Evolutionary conservation across 1,139 yeast species (phyloP), one percentile per base, ranked within the genome.

Genomic region (Geotrichum europaeum): DNA sequence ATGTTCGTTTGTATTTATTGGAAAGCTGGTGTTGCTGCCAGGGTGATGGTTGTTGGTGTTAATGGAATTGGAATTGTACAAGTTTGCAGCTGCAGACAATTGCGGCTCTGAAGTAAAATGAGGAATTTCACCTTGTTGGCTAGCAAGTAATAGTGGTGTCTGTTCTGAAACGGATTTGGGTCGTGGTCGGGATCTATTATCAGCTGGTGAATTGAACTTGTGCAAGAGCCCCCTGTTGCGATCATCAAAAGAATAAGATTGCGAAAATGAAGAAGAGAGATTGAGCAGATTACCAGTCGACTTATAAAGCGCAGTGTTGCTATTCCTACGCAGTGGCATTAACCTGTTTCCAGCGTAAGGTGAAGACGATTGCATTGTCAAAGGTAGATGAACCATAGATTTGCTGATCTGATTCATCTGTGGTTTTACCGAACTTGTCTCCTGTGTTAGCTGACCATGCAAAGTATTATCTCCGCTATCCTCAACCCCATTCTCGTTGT

Each of bases 31-130:
- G n/a, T 5, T 40, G 47, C 18, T 40, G 3, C 47, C 20, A 15
- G 32, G 10, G 32, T 28, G 32, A 7, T 1, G 3, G 32, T 7
- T 5, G 32, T 18, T 25, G 25, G 47, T 28, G 20, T 30, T 47
- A 47, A 18, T 25, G 18, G 55, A 12, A 36, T 36, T 45, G 13
- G 30, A 13, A n/a, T 47, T 13, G 9, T 18, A 12, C 25, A 58
- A 56, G 18, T 55, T 55, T 4, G 61, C 51, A 10, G 59, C 58
- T 2, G 59, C 54, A 4, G 57, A 49, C 7, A 55, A 34, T 9
- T 45, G 49, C 15, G 51, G 49, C 47, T 59, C 59, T 22, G 54
- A 25, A 25, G 20, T 40, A n/a, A 40, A 40, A 15, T 40, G 20
- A 3, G 24, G 7, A 18, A 15, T 3, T 18, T 40, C 20, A 40